Conservation (phyloP, 306 rosid genomes). For the Phaseolus lunatus region DNA sequence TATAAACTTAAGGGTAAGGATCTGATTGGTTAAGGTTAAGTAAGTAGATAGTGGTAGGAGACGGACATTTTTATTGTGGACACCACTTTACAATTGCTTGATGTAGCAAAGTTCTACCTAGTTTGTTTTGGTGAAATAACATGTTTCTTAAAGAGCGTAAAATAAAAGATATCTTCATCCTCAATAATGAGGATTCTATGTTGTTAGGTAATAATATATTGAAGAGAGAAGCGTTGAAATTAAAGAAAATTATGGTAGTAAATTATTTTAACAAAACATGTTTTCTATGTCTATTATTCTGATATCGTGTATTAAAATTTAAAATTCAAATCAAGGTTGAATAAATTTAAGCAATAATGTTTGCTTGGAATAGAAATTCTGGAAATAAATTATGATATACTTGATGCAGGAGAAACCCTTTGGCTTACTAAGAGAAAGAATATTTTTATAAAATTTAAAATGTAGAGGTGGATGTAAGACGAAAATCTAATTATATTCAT, state of each 20-base stretch:
- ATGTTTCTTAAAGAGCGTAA: neutral
- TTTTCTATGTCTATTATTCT: neutral
- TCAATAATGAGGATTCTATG: neutral
- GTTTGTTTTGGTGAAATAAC: neutral
- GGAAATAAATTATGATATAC: neutral
- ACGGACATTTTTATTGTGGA: constrained; percentile 20
- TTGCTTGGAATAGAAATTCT: neutral
- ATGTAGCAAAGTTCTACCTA: neutral
- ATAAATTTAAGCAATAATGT: neutral
- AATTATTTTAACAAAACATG: neutral
- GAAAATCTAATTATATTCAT: constrained; percentile 28
- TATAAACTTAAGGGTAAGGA: neutral
- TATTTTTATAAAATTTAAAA: neutral
- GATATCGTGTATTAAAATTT: neutral
- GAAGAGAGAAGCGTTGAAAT: too few species aligned
- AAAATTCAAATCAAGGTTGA: neutral
- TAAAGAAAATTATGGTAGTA: neutral
- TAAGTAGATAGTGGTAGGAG: neutral
- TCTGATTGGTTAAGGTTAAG: neutral
- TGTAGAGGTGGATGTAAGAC: neutral
- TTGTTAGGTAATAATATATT: neutral
- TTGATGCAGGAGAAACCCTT: neutral
- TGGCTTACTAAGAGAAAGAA: neutral
- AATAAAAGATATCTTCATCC: neutral
- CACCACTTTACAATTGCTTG: constrained; percentile 20